phyloP scores from a whole-genome alignment of 1,139 yeast genomes.

The Zhuliangozyma blackwelliae region DNA sequence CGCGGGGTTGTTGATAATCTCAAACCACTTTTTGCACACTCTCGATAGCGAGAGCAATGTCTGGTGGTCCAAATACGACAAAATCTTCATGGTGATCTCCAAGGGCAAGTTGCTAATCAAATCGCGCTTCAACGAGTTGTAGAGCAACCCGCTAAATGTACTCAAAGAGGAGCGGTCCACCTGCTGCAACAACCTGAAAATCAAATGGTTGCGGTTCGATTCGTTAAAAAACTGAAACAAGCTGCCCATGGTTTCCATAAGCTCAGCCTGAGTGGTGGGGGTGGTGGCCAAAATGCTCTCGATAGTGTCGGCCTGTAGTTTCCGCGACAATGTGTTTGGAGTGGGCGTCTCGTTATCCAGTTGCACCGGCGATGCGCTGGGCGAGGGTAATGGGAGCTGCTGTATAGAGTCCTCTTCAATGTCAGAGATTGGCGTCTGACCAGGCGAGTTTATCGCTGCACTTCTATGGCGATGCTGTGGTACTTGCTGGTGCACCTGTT shows the following conservation, averaged over 20 bases:
- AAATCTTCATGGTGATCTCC: constrained; percentile 70
- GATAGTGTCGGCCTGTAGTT: constrained; percentile 10
- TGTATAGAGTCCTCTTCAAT: constrained; percentile 35
- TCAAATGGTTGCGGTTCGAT: constrained; percentile 39
- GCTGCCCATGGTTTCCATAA: constrained; percentile 32
- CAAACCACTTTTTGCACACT: constrained; percentile 71
- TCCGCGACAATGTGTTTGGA: not conserved
- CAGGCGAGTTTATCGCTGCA: constrained; percentile 30
- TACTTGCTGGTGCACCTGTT: constrained; percentile 2
- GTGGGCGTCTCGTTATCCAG: constrained; percentile 11
- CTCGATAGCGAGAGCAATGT: constrained; percentile 60
- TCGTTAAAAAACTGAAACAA: constrained; percentile 35
- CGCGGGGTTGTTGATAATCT: constrained; percentile 53
- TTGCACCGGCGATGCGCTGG: constrained; percentile 64
- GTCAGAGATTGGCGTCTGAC: constrained; percentile 38
- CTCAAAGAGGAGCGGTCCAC: constrained; percentile 69
- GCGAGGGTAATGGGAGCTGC: constrained; percentile 60
- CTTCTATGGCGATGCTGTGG: constrained; percentile 19
- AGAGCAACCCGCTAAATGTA: constrained; percentile 56
- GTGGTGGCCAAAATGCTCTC: constrained; percentile 22
- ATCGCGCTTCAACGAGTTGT: constrained; percentile 66
- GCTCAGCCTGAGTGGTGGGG: constrained; percentile 40
- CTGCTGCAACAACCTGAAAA: constrained; percentile 62
- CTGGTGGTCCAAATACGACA: constrained; percentile 59
- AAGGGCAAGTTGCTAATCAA: constrained; percentile 66